phyloP scores from a whole-genome alignment of 306 rosid species.

The Betula pendula region DNA sequence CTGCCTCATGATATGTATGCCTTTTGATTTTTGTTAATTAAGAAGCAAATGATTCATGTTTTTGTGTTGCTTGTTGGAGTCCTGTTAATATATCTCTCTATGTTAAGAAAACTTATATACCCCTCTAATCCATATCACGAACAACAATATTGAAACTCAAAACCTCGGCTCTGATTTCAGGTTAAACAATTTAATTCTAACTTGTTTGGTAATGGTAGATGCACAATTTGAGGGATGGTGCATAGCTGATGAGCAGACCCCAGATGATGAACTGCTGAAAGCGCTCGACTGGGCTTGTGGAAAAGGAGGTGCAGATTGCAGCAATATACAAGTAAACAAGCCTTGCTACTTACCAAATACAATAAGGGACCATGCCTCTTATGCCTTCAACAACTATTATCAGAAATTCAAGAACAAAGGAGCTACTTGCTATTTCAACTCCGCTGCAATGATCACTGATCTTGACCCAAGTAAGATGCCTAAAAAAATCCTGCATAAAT shows the following conservation, averaged over 20 bases:
- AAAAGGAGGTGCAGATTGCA: conserved; percentile 65
- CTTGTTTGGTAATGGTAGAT: background rate
- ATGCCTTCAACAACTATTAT: conserved; percentile 66
- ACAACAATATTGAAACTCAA: too few species aligned
- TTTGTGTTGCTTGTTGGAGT: background rate
- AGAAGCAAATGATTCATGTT: background rate
- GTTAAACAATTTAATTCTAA: too few species aligned
- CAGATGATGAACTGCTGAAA: conserved; percentile 36
- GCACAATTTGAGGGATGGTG: conserved; percentile 45
- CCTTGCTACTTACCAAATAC: conserved; percentile 51
- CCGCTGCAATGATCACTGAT: conserved; percentile 38
- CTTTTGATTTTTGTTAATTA: background rate
- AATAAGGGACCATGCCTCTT: conserved; percentile 58
- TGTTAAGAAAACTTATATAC: too few species aligned
- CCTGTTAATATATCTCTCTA: background rate
- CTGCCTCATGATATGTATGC: too few species aligned
- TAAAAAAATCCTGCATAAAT: background rate
- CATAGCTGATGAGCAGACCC: conserved; percentile 45
- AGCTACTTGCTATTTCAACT: conserved; percentile 59
- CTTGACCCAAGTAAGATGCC: conserved; percentile 41
- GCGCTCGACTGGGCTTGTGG: conserved; percentile 66
- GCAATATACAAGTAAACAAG: conserved; percentile 49
- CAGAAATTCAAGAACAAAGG: conserved; percentile 47
- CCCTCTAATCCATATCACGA: too few species aligned
- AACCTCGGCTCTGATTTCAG: too few species aligned